Conservation (phyloP, 441 rosid genomes). For the Adansonia rubrostipa region DNA sequence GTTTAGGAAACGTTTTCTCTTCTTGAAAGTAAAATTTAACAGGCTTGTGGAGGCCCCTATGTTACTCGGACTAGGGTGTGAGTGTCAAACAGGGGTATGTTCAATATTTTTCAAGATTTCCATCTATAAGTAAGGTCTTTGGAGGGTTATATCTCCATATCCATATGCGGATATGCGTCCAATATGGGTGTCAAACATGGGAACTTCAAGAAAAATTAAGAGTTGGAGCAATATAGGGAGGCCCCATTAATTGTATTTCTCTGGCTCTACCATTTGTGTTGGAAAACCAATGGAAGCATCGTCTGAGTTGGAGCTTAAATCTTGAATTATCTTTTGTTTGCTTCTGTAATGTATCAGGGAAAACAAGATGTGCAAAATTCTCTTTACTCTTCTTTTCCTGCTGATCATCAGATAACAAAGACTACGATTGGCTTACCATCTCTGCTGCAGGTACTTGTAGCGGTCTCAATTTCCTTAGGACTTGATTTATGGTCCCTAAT, state of each 20-base stretch:
- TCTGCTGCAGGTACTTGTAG: conserved; percentile 19
- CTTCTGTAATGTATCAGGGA: conserved; percentile 17
- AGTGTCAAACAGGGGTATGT: no score
- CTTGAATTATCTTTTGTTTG: neutral
- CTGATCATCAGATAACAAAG: neutral
- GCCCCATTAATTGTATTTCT: neutral
- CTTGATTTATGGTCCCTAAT: neutral
- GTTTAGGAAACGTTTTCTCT: neutral
- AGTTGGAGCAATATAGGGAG: no score
- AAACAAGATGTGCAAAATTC: conserved; percentile 18
- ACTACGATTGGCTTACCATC: conserved; percentile 22
- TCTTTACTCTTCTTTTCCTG: conserved; percentile 14
- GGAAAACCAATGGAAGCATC: conserved; percentile 2
- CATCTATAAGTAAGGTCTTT: no score
- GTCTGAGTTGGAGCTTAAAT: neutral
- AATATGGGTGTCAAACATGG: no score
- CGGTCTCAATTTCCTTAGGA: neutral
- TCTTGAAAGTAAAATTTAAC: neutral
- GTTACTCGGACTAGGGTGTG: no score
- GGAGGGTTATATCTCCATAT: no score
- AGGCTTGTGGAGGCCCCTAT: neutral
- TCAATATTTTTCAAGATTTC: no score
- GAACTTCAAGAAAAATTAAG: no score
- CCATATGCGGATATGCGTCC: no score
- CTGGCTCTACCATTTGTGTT: neutral